Percentiles rank a stretch among this genome's conserved stretches.
These are phyloP conservation scores for Suillus hirtellus DNA, from an alignment of 768 basidiomycete genomes.

Conservation along the genomic window DNA sequence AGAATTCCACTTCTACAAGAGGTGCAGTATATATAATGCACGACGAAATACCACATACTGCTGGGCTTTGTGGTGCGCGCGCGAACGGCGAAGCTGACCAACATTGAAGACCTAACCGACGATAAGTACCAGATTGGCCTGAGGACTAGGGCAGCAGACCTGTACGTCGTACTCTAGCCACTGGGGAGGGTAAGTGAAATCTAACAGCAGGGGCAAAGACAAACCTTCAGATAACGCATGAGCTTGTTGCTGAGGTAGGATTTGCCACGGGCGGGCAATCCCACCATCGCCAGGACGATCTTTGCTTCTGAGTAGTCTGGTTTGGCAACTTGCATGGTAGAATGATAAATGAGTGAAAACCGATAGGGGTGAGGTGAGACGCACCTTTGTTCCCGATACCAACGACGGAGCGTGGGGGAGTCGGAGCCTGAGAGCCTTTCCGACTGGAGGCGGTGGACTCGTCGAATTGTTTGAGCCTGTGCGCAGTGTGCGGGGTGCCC, in stretches of 20 bases:
- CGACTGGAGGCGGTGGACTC: constrained; percentile 70
- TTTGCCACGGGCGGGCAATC: constrained; percentile 96
- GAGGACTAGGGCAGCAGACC: constrained; percentile 38
- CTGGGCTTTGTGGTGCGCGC: constrained; percentile 78
- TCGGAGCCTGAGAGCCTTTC: constrained; percentile 69
- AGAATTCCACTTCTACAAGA: constrained; percentile 68
- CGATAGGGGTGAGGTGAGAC: constrained; percentile 13
- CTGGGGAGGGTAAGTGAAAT: constrained; percentile 40
- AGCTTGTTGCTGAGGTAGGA: constrained; percentile 98
- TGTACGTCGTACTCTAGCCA: constrained; percentile 99
- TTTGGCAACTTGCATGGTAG: constrained; percentile 67
- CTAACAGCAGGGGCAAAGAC: constrained; percentile 21
- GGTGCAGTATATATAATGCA: constrained; percentile 5
- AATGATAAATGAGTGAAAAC: constrained; percentile 9
- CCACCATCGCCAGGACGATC: constrained; percentile 98
- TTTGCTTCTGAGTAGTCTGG: constrained; percentile 99
- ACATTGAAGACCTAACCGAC: constrained; percentile 89
- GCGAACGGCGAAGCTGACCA: constrained; percentile 86
- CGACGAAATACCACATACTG: constrained; percentile 45
- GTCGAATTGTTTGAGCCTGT: constrained; percentile 79
- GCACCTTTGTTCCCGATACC: constrained; percentile 89
- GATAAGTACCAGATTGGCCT: constrained; percentile 8
- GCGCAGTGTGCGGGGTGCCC: constrained; percentile 24
- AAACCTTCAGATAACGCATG: constrained; percentile 90
- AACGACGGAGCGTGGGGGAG: constrained; percentile 80